Evolutionary conservation across 176 grass and related monocot genomes (phyloP), one percentile per base, ranked within the genome.

Genomic region (Aegilops tauschii): DNA sequence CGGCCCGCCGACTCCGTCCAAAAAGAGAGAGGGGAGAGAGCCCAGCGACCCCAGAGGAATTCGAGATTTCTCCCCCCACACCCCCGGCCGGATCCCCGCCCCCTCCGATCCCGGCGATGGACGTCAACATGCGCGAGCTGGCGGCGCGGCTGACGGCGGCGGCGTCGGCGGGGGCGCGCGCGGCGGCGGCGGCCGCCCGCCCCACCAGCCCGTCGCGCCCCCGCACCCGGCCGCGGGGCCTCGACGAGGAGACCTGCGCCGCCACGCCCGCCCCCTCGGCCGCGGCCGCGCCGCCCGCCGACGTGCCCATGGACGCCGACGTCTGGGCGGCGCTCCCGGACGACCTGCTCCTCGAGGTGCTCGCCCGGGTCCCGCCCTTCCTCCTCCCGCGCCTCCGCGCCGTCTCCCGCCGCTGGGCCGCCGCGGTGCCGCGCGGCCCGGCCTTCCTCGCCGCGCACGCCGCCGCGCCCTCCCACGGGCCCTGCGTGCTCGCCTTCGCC

Each of bases 351-450:
- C 78, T 91, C 12, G 95, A 98, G 82, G 75, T 98, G 69, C 89
- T 95, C n/a, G 95, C 93, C 29, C 89, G 95, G 49, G 93, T 98
- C n/a, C 91, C 95, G 74, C 95, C 95, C 34, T 95, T 98, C 89
- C 87, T 93, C 62, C 89, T 98, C 82, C 92, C 90, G 87, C 92
- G 87, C 83, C 65, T 98, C 66, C 91, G 89, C 78, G 68, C 87
- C 47, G 89, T 95, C 67, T 98, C 89, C 73, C 90, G 88, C 80
- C 86, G 93, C 65, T 98, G 95, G 95, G 91, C 83, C 65, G 45
- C 86, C 39, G 74, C 93, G 68, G 87, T 98, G 0, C 74, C 87
- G 73, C 79, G 73, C 65, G 93, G 92, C 83, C 88, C 87, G 4
- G 81, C 93, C 78, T 95, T 98, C 89, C 91, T 98, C 69, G 75